Evolutionary conservation across 208 protist genomes (phyloP).

Genomic region (Vickermania spadyakhi): DNA sequence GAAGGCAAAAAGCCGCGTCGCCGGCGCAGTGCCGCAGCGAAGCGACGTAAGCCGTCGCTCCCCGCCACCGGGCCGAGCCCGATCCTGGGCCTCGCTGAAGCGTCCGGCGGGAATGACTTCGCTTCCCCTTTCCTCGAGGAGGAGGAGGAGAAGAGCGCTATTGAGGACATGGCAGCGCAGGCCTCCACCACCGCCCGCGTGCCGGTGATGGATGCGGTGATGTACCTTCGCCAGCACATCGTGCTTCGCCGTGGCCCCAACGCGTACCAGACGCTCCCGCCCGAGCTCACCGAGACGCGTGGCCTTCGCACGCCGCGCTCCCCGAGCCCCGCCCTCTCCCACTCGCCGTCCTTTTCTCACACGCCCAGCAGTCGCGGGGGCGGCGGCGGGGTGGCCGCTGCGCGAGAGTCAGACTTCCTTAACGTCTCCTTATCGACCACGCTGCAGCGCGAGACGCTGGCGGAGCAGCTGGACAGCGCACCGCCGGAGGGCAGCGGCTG

Average conservation of each 20-base stretch:
- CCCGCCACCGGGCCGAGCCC: neutral
- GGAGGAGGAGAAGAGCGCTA: neutral
- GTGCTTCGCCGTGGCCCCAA: constrained; percentile 35
- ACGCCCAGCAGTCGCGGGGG: neutral
- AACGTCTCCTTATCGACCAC: neutral
- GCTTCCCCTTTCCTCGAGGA: neutral
- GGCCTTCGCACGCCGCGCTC: constrained; percentile 4
- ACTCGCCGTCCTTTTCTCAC: neutral
- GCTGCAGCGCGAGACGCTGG: neutral
- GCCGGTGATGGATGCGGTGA: constrained; percentile 17
- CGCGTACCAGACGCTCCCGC: neutral
- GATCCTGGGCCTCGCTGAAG: neutral
- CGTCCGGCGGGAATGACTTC: neutral
- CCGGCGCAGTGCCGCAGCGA: neutral
- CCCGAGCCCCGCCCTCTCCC: no score
- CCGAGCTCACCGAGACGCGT: constrained; percentile 1
- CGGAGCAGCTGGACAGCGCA: neutral
- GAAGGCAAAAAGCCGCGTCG: neutral
- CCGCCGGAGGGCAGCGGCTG: constrained; percentile 1
- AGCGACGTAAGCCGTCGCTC: neutral
- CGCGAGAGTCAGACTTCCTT: constrained; percentile 1
- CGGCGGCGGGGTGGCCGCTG: neutral
- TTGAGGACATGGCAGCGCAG: neutral
- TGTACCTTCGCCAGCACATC: constrained; percentile 26
- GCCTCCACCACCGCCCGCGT: constrained; percentile 16